phyloP scores from a whole-genome alignment of 176 grass and related monocot species.

The Thalia dealbata region DNA sequence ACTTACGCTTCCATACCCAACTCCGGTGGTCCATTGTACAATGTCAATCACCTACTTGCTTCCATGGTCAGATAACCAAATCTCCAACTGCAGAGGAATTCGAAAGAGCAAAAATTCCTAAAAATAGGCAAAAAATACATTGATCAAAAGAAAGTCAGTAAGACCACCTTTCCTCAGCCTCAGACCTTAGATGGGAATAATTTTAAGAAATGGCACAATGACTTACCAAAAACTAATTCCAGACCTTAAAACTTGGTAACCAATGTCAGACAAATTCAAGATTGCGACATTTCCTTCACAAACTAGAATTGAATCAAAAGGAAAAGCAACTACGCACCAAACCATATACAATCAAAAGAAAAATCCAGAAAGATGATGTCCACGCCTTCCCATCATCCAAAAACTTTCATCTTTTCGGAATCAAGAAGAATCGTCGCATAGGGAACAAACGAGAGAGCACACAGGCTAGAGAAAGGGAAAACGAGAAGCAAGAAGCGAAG shows the following conservation, averaged over 20 bases:
- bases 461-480: not conserved
- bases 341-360: not conserved
- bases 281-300: not conserved
- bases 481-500: too few species aligned
- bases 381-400: not conserved
- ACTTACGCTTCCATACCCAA: constrained; percentile 38
- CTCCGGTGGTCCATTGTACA: constrained; percentile 39
- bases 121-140: not conserved
- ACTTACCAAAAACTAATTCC: not conserved
- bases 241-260: not conserved
- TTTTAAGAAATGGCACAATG: not conserved
- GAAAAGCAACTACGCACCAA: not conserved
- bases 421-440: not conserved
- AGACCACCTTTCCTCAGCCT: not conserved
- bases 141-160: not conserved
- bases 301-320: not conserved
- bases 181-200: not conserved
- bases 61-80: not conserved
- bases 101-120: not conserved
- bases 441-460: not conserved
- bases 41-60: constrained; percentile 5
- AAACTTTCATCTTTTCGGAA: not conserved
- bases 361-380: not conserved
- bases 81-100: not conserved
- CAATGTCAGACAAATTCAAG: not conserved